Evolutionary conservation across 495 filamentous ascomycete genomes (phyloP).

Genomic region (Darksidea phi): DNA sequence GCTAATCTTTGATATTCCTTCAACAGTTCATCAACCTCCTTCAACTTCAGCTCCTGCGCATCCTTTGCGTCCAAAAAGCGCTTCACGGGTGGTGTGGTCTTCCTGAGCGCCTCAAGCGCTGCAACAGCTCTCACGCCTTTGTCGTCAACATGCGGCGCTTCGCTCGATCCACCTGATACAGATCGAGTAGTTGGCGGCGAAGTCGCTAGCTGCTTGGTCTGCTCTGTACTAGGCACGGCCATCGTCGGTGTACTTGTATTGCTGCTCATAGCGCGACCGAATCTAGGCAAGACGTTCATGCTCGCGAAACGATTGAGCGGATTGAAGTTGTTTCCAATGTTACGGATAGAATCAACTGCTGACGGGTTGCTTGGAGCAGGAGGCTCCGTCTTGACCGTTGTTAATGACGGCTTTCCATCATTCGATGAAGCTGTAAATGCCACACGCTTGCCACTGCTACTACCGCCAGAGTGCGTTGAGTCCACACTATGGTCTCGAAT

Average conservation of each 20-base stretch:
- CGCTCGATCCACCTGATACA: conserved; percentile 26
- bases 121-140: conserved; percentile 37
- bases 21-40: conserved; percentile 78
- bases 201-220: conserved; percentile 14
- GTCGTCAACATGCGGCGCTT: conserved; percentile 25
- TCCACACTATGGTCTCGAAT: conserved; percentile 74
- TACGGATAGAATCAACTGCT: conserved; percentile 80
- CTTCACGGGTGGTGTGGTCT: conserved; percentile 69
- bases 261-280: conserved; percentile 60
- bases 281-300: conserved; percentile 66
- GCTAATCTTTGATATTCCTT: conserved; percentile 86
- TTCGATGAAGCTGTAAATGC: conserved; percentile 38
- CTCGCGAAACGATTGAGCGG: conserved; percentile 74
- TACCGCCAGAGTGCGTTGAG: conserved; percentile 66
- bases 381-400: conserved; percentile 28
- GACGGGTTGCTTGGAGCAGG: conserved; percentile 47
- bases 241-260: conserved; percentile 35
- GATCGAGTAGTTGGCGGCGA: conserved; percentile 3
- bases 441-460: conserved; percentile 50
- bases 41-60: conserved; percentile 72
- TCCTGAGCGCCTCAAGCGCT: conserved; percentile 50
- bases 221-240: conserved; percentile 18
- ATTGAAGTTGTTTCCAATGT: conserved; percentile 77
- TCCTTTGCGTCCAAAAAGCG: conserved; percentile 79
- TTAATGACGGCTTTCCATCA: conserved; percentile 36